Conservation (phyloP, 129 eudicot species). For the Flaveria linearis region DNA sequence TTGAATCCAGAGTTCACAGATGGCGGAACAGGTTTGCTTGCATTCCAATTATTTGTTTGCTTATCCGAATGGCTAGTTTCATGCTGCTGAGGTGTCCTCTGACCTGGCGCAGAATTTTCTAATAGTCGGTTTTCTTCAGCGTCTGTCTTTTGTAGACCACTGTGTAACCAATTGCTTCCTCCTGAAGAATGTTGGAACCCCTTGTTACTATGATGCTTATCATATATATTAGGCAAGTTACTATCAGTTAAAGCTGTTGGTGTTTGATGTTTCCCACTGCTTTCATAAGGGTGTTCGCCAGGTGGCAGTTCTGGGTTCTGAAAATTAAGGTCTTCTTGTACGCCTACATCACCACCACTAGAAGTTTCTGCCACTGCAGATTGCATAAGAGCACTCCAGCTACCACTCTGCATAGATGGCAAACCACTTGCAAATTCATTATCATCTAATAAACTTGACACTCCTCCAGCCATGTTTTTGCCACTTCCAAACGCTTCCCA, state of each 20-base stretch:
- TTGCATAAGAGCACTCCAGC: conserved; percentile 99
- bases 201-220: conserved; percentile 22
- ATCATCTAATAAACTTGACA: conserved; percentile 48
- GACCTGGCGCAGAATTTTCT: conserved; percentile 41
- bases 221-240: conserved; percentile 28
- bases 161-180: conserved; percentile 57
- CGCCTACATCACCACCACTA: conserved; percentile 25
- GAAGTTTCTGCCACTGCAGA: conserved; percentile 94
- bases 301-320: conserved; percentile 49
- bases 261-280: conserved; percentile 38
- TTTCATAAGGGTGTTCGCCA: conserved; percentile 37
- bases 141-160: conserved; percentile 39
- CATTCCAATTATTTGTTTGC: conserved; percentile 25
- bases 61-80: conserved; percentile 34
- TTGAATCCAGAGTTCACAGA: conserved; percentile 39
- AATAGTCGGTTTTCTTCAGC: conserved; percentile 40
- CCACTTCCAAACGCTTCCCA: conserved; percentile 86
- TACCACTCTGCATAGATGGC: conserved; percentile 86
- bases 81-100: conserved; percentile 44
- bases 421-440: conserved; percentile 45
- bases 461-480: conserved; percentile 42
- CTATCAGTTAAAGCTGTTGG: conserved; percentile 32
- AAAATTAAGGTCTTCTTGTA: conserved; percentile 53
- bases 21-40: conserved; percentile 33
- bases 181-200: conserved; percentile 46